A percentile compares a stretch with the other conserved stretches of the same genome.
Evolutionary conservation across 257 asterid species (phyloP).

Genomic region (Solanum corneliomulleri): DNA sequence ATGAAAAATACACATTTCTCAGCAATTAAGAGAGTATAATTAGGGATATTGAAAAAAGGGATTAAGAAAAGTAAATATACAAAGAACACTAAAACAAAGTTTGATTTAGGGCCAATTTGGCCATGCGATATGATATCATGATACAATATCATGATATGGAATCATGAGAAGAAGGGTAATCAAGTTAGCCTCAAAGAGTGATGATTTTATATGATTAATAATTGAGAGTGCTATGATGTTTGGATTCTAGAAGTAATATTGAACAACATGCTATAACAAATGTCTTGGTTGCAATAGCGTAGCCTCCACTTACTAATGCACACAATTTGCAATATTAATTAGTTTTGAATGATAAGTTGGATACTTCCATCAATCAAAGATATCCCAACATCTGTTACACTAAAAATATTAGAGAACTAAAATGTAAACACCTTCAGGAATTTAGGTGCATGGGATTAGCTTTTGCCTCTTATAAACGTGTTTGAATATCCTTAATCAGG

Average conservation of each 20-base stretch:
- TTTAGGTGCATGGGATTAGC: background rate
- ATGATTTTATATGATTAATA: background rate
- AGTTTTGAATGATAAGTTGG: background rate
- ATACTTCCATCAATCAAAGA: background rate
- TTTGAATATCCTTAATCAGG: background rate
- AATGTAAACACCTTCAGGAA: background rate
- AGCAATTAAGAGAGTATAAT: background rate
- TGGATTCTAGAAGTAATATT: background rate
- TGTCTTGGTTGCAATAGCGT: background rate
- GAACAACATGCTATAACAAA: background rate
- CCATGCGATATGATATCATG: too few relatives aligned
- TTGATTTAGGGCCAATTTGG: background rate
- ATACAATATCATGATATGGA: too few relatives aligned
- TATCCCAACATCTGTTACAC: background rate
- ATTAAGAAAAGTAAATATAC: background rate
- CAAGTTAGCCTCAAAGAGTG: background rate
- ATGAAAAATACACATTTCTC: background rate
- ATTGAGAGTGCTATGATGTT: background rate
- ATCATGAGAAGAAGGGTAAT: background rate
- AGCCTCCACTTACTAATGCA: background rate
- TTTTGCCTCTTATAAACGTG: background rate
- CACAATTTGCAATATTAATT: background rate
- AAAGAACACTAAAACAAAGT: background rate
- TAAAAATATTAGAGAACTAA: background rate
- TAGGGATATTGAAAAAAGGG: background rate